A percentile compares a stretch with the other conserved stretches of the same genome.
Conservation (phyloP, 1,284 basidiomycete genomes). For the Ustilago esculenta region DNA sequence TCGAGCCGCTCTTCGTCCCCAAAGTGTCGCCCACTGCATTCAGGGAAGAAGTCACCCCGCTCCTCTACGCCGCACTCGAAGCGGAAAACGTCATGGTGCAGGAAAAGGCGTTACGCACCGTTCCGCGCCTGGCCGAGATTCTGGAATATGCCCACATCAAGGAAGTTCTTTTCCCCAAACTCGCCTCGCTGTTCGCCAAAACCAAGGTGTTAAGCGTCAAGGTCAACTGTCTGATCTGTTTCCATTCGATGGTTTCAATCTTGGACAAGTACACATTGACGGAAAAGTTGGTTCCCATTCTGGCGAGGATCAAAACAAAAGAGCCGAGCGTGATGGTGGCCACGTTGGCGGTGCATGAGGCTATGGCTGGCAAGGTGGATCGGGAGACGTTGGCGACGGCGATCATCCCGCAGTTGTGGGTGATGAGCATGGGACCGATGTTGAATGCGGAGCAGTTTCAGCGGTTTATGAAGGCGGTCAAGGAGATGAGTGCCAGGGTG, state of each 20-base stretch:
- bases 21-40: constrained; percentile 90
- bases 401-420: constrained; percentile 63
- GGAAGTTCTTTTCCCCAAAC: constrained; percentile 62
- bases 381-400: constrained; percentile 88
- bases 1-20: constrained; percentile 79
- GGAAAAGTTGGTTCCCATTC: constrained; percentile 90
- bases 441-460: constrained; percentile 88
- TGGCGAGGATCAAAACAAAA: constrained; percentile 94
- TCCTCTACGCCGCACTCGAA: constrained; percentile 94
- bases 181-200: constrained; percentile 59
- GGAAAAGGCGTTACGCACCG: constrained; percentile 84
- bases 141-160: constrained; percentile 74
- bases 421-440: constrained; percentile 68
- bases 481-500: constrained; percentile 76
- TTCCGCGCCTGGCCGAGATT: constrained; percentile 88
- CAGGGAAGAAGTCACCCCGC: constrained; percentile 88
- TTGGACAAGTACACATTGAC: constrained; percentile 84
- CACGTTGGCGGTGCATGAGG: constrained; percentile 91
- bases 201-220: constrained; percentile 74
- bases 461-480: constrained; percentile 69
- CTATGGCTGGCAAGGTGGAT: constrained; percentile 94
- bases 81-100: constrained; percentile 81
- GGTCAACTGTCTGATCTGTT: constrained; percentile 83
- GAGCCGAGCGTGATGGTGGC: constrained; percentile 72
- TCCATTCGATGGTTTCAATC: constrained; percentile 89